A percentile compares a stretch with the other conserved stretches of the same genome.
phyloP scores from a whole-genome alignment of 2,329 filamentous ascomycete species.

The Pyrenochaeta sp. region DNA sequence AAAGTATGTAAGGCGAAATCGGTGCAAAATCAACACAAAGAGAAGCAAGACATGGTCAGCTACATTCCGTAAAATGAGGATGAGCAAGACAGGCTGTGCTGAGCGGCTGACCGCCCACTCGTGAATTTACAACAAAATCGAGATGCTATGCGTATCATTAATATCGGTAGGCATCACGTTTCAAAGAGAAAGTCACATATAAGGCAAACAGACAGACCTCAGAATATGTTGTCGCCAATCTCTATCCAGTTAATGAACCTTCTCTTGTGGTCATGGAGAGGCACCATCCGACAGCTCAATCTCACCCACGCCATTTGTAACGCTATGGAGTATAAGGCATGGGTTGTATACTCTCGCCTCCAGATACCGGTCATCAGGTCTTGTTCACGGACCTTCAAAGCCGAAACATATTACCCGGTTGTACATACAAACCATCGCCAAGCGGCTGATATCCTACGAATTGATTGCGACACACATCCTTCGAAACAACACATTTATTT shows the following conservation, averaged over 20 bases:
- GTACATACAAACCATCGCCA: constrained; percentile 15
- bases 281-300: background rate
- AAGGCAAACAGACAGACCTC: background rate
- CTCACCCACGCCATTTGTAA: background rate
- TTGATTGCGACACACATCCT: constrained; percentile 21
- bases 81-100: no score
- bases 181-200: constrained; percentile 1
- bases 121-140: background rate
- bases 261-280: background rate
- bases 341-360: constrained; percentile 4
- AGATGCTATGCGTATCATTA: no score
- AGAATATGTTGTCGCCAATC: background rate
- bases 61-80: no score
- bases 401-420: constrained; percentile 24
- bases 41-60: no score
- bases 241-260: background rate
- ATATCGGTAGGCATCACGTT: background rate
- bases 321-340: background rate
- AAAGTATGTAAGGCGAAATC: no score
- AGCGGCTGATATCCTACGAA: constrained; percentile 5
- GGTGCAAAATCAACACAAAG: no score
- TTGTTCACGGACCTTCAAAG: constrained; percentile 16
- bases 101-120: background rate
- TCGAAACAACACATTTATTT: constrained; percentile 18
- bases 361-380: constrained; percentile 14